Base-by-base conservation (phyloP, 768 basidiomycete species). In the Suillus placidus region DNA sequence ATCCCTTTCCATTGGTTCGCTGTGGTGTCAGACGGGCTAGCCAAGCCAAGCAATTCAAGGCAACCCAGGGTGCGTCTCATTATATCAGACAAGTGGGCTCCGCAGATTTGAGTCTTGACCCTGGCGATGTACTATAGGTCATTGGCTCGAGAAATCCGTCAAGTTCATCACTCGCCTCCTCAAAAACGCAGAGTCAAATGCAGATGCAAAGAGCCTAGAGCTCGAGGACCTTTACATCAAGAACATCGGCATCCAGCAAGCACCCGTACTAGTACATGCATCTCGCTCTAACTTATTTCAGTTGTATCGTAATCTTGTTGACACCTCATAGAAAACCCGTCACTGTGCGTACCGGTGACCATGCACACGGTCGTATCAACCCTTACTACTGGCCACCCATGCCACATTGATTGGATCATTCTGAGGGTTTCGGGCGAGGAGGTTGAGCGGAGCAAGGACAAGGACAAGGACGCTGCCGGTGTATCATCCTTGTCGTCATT, bases 311-410 rank as follows among this genome's bases (percentile, higher is more conserved):
- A 54, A 70, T 32, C 18, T 18, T 42, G 65, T 56, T 52, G 16
- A 30, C 43, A 65, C 37, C 40, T n/a, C 10, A 26, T 64, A 94
- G 93, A 97, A 97, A 92, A 96, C 94, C 78, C 95, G 95, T 80
- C 94, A 97, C 77, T 94, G 97, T 78, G 99, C 97, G 70, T 99
- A 97, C 88, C 94, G 97, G n/a, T n/a, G n/a, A n/a, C n/a, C n/a
- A n/a, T 81, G 94, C 93, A 54, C 95, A 96, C 74, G 94, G 94
- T 87, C 91, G 94, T 65, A 96, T 95, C 81, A 99, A 99, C 83
- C 97, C 97, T 40, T 99, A 98, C 88, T 94, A 97, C n/a, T 81
- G 96, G 97, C 51, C 94, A 95, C 81, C 97, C 97, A 49, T 92
- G 90, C 80, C 97, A 99, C 76, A 90, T 99, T 69, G 97, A 99